Conservation (phyloP, 2,329 filamentous ascomycete species). For the Coniochaeta sp. region DNA sequence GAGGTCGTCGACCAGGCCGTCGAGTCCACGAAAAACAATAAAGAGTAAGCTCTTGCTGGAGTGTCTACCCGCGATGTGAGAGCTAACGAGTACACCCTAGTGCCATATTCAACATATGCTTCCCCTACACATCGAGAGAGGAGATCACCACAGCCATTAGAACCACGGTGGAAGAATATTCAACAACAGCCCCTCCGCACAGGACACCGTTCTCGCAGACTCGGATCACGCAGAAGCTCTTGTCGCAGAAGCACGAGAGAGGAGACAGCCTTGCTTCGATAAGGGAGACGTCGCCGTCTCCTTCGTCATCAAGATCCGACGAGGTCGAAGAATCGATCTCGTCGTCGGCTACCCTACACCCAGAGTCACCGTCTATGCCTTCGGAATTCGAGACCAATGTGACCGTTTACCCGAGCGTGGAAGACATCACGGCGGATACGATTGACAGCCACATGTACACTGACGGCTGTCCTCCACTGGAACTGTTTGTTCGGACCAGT, state of each 20-base stretch:
- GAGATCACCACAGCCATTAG: slow-evolving; percentile 90
- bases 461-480: slow-evolving; percentile 73
- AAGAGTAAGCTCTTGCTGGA: slow-evolving; percentile 48
- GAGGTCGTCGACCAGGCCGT: slow-evolving; percentile 82
- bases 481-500: slow-evolving; percentile 86
- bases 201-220: slow-evolving; percentile 77
- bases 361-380: slow-evolving; percentile 38
- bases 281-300: slow-evolving; percentile 37
- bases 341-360: slow-evolving; percentile 51
- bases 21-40: slow-evolving; percentile 80
- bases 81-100: slow-evolving; percentile 21
- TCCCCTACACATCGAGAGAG: slow-evolving; percentile 92
- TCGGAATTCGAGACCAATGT: slow-evolving; percentile 24
- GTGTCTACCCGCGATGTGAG: background rate
- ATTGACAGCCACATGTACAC: slow-evolving; percentile 86
- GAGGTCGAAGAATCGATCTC: slow-evolving; percentile 48
- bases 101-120: slow-evolving; percentile 80
- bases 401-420: slow-evolving; percentile 59
- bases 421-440: slow-evolving; percentile 77
- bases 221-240: slow-evolving; percentile 79
- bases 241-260: slow-evolving; percentile 53
- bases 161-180: slow-evolving; percentile 80
- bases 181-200: slow-evolving; percentile 57
- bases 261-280: slow-evolving; percentile 41
- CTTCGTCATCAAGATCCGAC: slow-evolving; percentile 34